Evolutionary conservation across 164 flowering plant genomes (phyloP), one percentile per base, ranked within the genome.

Genomic region (Berberis thunbergii): DNA sequence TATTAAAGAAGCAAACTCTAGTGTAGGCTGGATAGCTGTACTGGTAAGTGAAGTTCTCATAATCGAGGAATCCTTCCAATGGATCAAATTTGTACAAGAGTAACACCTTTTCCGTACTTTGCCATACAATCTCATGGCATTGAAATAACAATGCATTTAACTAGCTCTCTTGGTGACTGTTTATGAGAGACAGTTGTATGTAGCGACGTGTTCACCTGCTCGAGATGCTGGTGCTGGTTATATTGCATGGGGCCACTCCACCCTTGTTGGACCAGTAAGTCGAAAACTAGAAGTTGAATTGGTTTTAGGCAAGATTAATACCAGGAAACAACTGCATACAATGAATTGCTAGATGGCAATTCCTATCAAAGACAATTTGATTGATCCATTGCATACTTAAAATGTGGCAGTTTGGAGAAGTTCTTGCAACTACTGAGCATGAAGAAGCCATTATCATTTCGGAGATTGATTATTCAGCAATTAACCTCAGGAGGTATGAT

Each of bases 171-270:
- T 59, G 46, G 46, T 49, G 26, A 6, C n/a, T 42, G 9, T 58
- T 65, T 44, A 45, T 38, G 61, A 42, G 38, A 67, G 68, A 40
- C 87, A 94, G 97, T 56, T 94, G 67, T 94, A 79, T 69, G 97
- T 94, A 38, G 99, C 99, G 60, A 94, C 96, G 43, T 94, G 99
- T 68, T 86, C 99, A 52, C 97, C 99, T 72, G 97, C 99, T 66
- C 88, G 99, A 71, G 96, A 86, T 79, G 71, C 76, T 71, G 76
- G 77, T 52, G 82, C 87, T 69, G 82, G 96, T 57, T 94, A 91
- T 69, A 81, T 83, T 38, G 96, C 97, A 43, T 94, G 97, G 99
- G 99, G 99, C 9, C 98, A 90, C 77, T 94, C 99, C 38, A 89
- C 96, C 40, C 88, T 94, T 46, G 84, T 91, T 68, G 97, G 97